Conservation (phyloP, 1,284 basidiomycete genomes). For the Rhodotorula sp. region DNA sequence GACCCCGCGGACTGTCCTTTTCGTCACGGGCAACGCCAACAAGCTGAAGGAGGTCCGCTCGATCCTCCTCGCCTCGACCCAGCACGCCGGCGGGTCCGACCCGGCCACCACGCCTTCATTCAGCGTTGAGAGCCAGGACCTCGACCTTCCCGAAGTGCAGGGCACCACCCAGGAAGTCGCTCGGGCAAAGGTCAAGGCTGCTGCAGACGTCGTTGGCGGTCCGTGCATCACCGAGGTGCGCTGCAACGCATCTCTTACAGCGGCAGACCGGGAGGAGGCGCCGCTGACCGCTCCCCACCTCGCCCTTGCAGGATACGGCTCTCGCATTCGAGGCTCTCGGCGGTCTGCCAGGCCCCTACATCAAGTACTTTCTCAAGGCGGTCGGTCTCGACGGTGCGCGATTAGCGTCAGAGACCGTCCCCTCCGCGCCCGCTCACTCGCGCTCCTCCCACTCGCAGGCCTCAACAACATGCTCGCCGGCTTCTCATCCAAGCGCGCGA, state of each 20-base stretch:
- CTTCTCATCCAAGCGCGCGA: slow-evolving; percentile 77
- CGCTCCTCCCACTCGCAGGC: slow-evolving; percentile 55
- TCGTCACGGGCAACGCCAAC: slow-evolving; percentile 88
- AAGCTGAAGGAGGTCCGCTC: slow-evolving; percentile 85
- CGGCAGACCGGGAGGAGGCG: neutral
- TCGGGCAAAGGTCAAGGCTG: slow-evolving; percentile 77
- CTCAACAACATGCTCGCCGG: slow-evolving; percentile 83
- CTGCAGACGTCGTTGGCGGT: slow-evolving; percentile 74
- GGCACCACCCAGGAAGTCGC: slow-evolving; percentile 91
- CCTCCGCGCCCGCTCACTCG: neutral
- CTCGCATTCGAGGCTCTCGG: slow-evolving; percentile 85
- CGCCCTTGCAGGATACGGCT: slow-evolving; percentile 68
- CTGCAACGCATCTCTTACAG: neutral
- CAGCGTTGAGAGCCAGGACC: slow-evolving; percentile 65
- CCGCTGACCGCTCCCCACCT: neutral
- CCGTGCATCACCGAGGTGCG: slow-evolving; percentile 83
- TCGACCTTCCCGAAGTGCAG: slow-evolving; percentile 88
- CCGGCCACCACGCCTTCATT: slow-evolving; percentile 53
- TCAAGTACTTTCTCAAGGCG: slow-evolving; percentile 83
- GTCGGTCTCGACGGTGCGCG: slow-evolving; percentile 72
- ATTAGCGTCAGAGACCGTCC: neutral
- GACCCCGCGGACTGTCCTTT: slow-evolving; percentile 20
- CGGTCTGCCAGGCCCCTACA: slow-evolving; percentile 93
- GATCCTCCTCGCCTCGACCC: slow-evolving; percentile 61
- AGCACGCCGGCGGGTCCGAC: neutral